Evolutionary conservation across 805 yeast genomes (phyloP).

Genomic region (Ogataea parapolymorpha): DNA sequence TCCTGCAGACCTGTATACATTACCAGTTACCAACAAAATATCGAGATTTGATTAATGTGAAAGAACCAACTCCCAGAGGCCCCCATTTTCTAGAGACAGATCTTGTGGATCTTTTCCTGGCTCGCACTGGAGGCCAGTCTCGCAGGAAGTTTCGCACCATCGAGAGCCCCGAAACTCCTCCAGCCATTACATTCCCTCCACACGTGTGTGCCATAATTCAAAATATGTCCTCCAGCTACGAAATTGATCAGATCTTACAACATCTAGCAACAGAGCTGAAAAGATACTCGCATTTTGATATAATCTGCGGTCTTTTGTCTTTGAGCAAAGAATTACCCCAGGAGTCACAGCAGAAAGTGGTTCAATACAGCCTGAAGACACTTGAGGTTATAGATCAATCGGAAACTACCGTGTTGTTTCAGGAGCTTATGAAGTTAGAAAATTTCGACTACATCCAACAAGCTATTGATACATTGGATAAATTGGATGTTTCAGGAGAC

Average conservation of each 20-base stretch:
- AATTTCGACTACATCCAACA: slow-evolving; percentile 8
- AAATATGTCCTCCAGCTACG: background rate
- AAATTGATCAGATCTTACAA: slow-evolving; percentile 1
- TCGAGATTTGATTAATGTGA: slow-evolving; percentile 16
- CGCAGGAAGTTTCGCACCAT: background rate
- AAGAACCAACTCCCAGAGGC: slow-evolving; percentile 15
- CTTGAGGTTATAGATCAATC: slow-evolving; percentile 3
- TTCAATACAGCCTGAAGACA: slow-evolving; percentile 3
- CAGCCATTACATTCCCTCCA: slow-evolving; percentile 3
- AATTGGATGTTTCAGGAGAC: background rate
- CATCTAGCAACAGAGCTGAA: background rate
- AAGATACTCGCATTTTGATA: slow-evolving; percentile 11
- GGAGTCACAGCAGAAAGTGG: slow-evolving; percentile 4
- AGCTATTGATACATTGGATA: slow-evolving; percentile 7
- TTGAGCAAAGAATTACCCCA: background rate
- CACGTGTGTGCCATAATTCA: background rate
- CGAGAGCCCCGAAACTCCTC: background rate
- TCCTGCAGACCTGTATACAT: slow-evolving; percentile 11
- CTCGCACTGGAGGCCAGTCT: slow-evolving; percentile 3
- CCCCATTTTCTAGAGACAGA: slow-evolving; percentile 8
- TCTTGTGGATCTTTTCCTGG: slow-evolving; percentile 14
- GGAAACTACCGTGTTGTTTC: slow-evolving; percentile 9
- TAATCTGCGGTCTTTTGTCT: slow-evolving; percentile 6
- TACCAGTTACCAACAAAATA: slow-evolving; percentile 14
- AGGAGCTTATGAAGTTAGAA: slow-evolving; percentile 4